phyloP scores from a whole-genome alignment of 805 yeast species.

The Candida endomychidarum region DNA sequence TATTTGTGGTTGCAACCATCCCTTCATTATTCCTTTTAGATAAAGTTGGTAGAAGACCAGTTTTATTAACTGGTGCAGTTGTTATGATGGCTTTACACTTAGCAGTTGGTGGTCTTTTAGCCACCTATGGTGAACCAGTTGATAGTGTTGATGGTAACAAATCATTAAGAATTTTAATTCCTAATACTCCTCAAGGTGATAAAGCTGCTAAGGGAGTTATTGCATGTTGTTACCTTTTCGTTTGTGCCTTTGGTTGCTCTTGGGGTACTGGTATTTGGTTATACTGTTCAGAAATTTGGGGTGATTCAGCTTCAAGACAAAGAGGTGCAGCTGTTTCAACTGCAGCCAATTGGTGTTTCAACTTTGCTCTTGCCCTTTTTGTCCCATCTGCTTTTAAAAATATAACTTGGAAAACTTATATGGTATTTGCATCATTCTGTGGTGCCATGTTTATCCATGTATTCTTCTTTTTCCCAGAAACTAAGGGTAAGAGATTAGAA shows the following conservation, averaged over 20 bases:
- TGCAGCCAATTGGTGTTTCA: constrained; percentile 68
- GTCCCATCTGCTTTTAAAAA: constrained; percentile 58
- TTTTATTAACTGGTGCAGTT: constrained; percentile 50
- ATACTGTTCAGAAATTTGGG: constrained; percentile 67
- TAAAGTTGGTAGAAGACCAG: constrained; percentile 65
- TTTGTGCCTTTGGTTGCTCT: constrained; percentile 53
- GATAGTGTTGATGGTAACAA: constrained; percentile 32
- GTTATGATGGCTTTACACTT: constrained; percentile 44
- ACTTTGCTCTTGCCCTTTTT: constrained; percentile 68
- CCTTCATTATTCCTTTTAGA: constrained; percentile 64
- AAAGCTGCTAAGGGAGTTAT: constrained; percentile 49
- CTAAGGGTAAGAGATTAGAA: constrained; percentile 60
- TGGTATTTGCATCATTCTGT: constrained; percentile 55
- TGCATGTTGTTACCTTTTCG: constrained; percentile 56
- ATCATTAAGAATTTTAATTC: constrained; percentile 38
- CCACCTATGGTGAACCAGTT: constrained; percentile 36
- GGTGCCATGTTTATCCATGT: constrained; percentile 49
- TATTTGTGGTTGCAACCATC: constrained; percentile 55
- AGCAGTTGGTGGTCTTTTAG: constrained; percentile 43
- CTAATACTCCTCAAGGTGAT: constrained; percentile 25
- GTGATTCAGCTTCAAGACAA: constrained; percentile 53
- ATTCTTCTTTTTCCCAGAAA: constrained; percentile 58
- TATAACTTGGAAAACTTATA: constrained; percentile 59
- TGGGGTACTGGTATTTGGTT: constrained; percentile 62
- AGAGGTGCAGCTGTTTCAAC: constrained; percentile 72